Conservation (phyloP, 2,329 filamentous ascomycete genomes). For the Colletotrichum spinosum region DNA sequence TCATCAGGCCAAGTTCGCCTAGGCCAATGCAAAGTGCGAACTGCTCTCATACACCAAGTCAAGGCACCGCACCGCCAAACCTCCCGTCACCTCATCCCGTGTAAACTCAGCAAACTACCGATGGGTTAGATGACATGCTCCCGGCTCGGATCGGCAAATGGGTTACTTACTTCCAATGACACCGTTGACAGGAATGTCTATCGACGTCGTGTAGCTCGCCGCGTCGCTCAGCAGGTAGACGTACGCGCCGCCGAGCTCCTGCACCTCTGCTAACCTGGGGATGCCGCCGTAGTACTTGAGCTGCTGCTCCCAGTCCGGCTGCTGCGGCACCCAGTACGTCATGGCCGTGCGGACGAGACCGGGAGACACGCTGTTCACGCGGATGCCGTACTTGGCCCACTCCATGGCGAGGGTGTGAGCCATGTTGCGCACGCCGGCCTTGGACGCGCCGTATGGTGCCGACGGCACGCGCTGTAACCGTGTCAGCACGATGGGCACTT, state of each 20-base stretch:
- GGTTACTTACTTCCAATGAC: slow-evolving; percentile 44
- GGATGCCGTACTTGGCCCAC: slow-evolving; percentile 58
- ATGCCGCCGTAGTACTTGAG: slow-evolving; percentile 70
- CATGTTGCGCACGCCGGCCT: slow-evolving; percentile 56
- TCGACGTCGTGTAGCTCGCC: slow-evolving; percentile 62
- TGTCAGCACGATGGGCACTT: neutral
- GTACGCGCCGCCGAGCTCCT: slow-evolving; percentile 67
- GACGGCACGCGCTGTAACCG: slow-evolving; percentile 56
- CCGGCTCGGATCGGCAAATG: neutral
- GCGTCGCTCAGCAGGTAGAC: slow-evolving; percentile 67
- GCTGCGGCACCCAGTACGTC: slow-evolving; percentile 62
- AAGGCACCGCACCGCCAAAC: too few species aligned
- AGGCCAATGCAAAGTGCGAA: too few species aligned
- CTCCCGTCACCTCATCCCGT: neutral
- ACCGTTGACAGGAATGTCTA: slow-evolving; percentile 62
- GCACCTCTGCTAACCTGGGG: slow-evolving; percentile 53
- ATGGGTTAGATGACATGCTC: too few species aligned
- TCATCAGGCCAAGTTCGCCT: too few species aligned
- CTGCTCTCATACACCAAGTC: too few species aligned
- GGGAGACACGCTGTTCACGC: slow-evolving; percentile 60
- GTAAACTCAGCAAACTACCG: slow-evolving; percentile 6
- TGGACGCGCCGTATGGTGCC: slow-evolving; percentile 59
- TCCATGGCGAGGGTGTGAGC: slow-evolving; percentile 58
- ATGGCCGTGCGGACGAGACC: slow-evolving; percentile 57
- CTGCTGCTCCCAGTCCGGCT: slow-evolving; percentile 66